Evolutionary conservation across 2,329 filamentous ascomycete species (phyloP).

Genomic region (Aspergillus fructus): DNA sequence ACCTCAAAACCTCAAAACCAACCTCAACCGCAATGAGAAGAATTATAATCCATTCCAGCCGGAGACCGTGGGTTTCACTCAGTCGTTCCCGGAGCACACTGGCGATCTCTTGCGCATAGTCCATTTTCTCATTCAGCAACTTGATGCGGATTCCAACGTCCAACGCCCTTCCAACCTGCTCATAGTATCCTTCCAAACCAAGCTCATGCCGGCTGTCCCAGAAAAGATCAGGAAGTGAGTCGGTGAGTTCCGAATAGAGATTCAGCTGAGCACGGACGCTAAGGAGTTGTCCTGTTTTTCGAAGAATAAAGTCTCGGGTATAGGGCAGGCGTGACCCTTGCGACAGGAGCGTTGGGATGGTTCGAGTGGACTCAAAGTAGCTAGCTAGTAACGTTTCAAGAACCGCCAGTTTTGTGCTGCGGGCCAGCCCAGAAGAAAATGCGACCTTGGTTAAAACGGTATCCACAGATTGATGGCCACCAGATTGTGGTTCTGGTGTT

Average conservation of each 20-base stretch:
- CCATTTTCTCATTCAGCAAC: conserved; percentile 93
- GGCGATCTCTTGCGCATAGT: conserved; percentile 94
- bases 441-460: conserved; percentile 88
- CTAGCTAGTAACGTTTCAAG: conserved; percentile 77
- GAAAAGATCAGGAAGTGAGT: conserved; percentile 91
- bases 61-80: conserved; percentile 83
- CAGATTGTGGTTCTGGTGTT: conserved; percentile 20
- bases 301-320: conserved; percentile 75
- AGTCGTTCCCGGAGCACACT: conserved; percentile 82
- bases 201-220: conserved; percentile 91
- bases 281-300: conserved; percentile 90
- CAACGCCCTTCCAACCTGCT: conserved; percentile 83
- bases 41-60: conserved; percentile 95
- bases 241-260: conserved; percentile 93
- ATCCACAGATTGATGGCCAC: conserved; percentile 47
- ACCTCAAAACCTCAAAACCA: conserved; percentile 74
- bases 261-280: conserved; percentile 89
- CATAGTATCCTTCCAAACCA: conserved; percentile 90
- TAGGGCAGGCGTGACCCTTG: conserved; percentile 63
- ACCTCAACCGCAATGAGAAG: conserved; percentile 90
- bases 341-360: conserved; percentile 76
- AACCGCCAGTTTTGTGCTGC: conserved; percentile 90
- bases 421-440: conserved; percentile 89
- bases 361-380: conserved; percentile 83
- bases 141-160: conserved; percentile 91